phyloP scores from a whole-genome alignment of 2,329 filamentous ascomycete genomes.

The Fusarium ambrosium region DNA sequence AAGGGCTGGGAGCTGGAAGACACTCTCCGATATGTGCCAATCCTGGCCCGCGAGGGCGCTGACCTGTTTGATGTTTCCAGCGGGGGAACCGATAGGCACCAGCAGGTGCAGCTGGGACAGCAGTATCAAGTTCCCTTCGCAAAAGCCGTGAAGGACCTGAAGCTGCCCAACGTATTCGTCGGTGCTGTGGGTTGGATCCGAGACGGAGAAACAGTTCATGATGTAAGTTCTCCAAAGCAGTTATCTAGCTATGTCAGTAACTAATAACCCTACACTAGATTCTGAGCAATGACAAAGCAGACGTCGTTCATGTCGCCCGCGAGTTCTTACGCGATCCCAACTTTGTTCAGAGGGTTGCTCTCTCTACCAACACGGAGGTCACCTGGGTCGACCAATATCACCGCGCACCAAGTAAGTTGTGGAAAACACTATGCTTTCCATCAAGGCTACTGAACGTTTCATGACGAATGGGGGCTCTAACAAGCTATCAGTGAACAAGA shows the following conservation, averaged over 20 bases:
- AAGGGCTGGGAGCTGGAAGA: background rate
- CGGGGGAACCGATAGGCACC: background rate
- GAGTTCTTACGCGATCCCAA: background rate
- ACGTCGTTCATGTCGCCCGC: background rate
- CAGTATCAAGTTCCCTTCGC: background rate
- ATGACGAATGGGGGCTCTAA: background rate
- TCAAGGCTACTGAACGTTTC: rapidly evolving
- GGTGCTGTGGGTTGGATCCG: background rate
- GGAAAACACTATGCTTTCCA: background rate
- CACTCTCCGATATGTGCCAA: background rate
- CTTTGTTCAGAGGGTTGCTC: background rate
- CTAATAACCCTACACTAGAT: background rate
- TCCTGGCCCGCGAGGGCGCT: background rate
- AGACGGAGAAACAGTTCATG: background rate
- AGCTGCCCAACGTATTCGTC: background rate
- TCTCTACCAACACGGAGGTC: background rate
- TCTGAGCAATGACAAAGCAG: background rate
- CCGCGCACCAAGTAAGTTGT: background rate
- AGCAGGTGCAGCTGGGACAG: background rate
- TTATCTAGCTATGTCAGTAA: too few species aligned
- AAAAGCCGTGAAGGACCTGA: background rate
- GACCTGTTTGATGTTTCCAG: background rate
- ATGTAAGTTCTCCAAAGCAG: background rate
- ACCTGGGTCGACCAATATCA: conserved; percentile 3
- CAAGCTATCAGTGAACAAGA: background rate